Base-by-base conservation (phyloP, 371 early-diverging fungal species). In the Zancudomyces culisetae region DNA sequence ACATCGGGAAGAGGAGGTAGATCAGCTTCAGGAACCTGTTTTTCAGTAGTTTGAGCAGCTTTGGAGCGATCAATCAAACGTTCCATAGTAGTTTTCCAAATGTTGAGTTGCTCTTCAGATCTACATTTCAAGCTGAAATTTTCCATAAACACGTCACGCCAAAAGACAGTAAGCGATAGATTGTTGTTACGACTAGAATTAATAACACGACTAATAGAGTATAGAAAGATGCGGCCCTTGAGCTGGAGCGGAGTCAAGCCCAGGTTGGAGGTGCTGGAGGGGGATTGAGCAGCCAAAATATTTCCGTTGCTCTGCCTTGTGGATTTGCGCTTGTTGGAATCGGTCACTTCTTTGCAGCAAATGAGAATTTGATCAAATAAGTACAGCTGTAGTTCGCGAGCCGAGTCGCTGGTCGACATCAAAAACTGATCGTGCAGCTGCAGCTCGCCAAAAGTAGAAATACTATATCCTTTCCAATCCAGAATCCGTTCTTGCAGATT, bases 311-410 rank as follows among this genome's bases (percentile, higher is more conserved):
- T 67, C 43, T 64, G 61, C 53, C 68, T 70, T 56, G 72, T 76
- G 20, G 53, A 70, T 61, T 65, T 69, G 56, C 68, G 59, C 48
- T 52, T 60, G 41, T 66, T 62, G 57, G 60, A 68, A 20, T 67
- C 57, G 49, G 57, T 60, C 42, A 71, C 71, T 55, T 83, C 83
- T 56, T 89, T 90, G 70, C 88, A 91, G 57, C 88, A 81, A 26
- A 93, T 71, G 4, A 95, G 66, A 42, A 83, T 83, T 55, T 77
- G 78, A 54, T 94, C 90, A 62, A 94, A 94, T 51, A 92, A 64
- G 59, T 81, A 94, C 12, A 90, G 75, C 35, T 76, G 73, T 39
- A 87, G 71, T 49, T 81, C 85, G 40, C 81, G 73, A 55, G 87
- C 87, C 2, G 71, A 63, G 50, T 87, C 84, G 29, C 78, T 77